phyloP scores from a whole-genome alignment of 2,329 filamentous ascomycete species.

The Aspergillus pseudotamarii region DNA sequence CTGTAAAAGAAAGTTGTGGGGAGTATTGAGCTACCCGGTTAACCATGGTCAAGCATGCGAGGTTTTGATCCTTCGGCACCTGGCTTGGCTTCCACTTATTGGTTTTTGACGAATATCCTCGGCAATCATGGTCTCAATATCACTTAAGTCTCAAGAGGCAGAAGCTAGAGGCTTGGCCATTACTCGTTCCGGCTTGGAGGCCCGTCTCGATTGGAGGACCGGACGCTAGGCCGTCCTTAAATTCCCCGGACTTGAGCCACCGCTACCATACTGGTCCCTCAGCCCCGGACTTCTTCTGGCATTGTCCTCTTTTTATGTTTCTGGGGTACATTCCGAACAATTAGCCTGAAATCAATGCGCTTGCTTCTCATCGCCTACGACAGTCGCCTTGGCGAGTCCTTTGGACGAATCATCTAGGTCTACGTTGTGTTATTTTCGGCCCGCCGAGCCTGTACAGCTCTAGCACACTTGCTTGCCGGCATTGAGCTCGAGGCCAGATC shows the following conservation, averaged over 20 bases:
- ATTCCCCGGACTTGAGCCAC: constrained; percentile 12
- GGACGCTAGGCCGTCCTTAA: constrained; percentile 9
- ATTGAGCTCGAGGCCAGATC: background rate
- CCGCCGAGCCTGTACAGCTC: background rate
- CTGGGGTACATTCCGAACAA: constrained; percentile 3
- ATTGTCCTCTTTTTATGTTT: background rate
- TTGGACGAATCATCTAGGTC: constrained; percentile 1
- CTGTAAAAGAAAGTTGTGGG: background rate
- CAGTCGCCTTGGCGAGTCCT: background rate
- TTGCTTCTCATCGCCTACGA: background rate
- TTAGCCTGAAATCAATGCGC: constrained; percentile 12
- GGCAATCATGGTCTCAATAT: constrained; percentile 9
- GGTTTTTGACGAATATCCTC: constrained; percentile 1
- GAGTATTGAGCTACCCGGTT: background rate
- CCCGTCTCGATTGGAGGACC: constrained; percentile 5
- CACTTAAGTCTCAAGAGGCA: constrained; percentile 6
- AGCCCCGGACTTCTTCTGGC: constrained; percentile 3
- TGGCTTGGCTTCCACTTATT: background rate
- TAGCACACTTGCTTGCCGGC: no score
- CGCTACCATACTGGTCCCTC: constrained; percentile 5
- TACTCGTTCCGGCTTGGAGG: constrained; percentile 10
- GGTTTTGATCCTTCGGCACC: background rate
- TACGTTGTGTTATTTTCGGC: background rate
- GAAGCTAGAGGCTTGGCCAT: constrained; percentile 17
- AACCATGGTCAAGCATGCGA: background rate